These are phyloP conservation scores for Alloascoidea hylecoeti DNA, from an alignment of 805 yeast species.

Conservation along the genomic window DNA sequence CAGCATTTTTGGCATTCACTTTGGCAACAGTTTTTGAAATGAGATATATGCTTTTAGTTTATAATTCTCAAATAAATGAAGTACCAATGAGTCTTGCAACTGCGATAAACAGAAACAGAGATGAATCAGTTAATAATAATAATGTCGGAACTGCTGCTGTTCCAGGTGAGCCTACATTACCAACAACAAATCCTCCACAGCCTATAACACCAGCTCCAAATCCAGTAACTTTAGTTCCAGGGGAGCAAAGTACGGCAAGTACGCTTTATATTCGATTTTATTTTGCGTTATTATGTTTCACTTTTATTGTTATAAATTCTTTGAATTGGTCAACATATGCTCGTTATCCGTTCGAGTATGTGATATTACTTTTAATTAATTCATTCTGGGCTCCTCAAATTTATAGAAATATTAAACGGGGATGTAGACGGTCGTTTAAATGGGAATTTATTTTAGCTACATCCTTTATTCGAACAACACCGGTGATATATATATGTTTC, in stretches of 20 bases:
- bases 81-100: constrained; percentile 8
- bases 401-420: constrained; percentile 59
- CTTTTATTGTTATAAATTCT: constrained; percentile 43
- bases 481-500: constrained; percentile 49
- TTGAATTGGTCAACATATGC: constrained; percentile 46
- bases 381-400: constrained; percentile 88
- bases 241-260: constrained; percentile 25
- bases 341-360: constrained; percentile 43
- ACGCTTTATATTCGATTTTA: constrained; percentile 43
- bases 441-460: constrained; percentile 72
- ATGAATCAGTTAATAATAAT: constrained; percentile 3
- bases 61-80: constrained; percentile 61
- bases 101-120: constrained; percentile 12
- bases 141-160: constrained; percentile 8
- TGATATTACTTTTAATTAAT: constrained; percentile 34
- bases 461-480: constrained; percentile 44
- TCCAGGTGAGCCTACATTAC: constrained; percentile 1
- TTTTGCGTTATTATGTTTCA: constrained; percentile 34
- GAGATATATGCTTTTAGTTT: constrained; percentile 55
- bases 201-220: constrained; percentile 13
- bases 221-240: constrained; percentile 19
- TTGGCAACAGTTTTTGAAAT: constrained; percentile 64
- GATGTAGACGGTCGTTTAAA: constrained; percentile 47
- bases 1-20: constrained; percentile 55
- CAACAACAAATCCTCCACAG: constrained; percentile 11